phyloP scores from a whole-genome alignment of 2,329 filamentous ascomycete species.

The Leptodontidium sp. region DNA sequence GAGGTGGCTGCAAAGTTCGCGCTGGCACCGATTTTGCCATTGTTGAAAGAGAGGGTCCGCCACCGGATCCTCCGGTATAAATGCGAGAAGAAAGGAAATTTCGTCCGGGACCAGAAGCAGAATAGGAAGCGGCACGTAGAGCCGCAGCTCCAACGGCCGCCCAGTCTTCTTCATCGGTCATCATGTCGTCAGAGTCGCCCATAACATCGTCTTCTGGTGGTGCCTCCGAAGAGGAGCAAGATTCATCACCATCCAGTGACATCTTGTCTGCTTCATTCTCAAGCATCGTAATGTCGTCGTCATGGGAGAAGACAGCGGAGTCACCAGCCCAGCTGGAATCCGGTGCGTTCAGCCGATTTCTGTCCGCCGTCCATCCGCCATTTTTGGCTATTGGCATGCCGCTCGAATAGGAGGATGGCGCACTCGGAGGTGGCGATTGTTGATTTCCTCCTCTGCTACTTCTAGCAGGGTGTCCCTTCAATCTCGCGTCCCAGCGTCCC shows the following conservation, averaged over 20 bases:
- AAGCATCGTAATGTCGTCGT: constrained; percentile 72
- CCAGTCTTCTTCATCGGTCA: constrained; percentile 97
- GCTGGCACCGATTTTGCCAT: constrained; percentile 46
- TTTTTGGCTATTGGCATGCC: constrained; percentile 65
- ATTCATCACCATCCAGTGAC: constrained; percentile 81
- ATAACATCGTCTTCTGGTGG: constrained; percentile 69
- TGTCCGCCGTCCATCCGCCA: constrained; percentile 54
- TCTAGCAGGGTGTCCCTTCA: constrained; percentile 68
- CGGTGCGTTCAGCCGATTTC: constrained; percentile 58
- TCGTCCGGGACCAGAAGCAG: constrained; percentile 61
- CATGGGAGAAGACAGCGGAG: constrained; percentile 79
- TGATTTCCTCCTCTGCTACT: constrained; percentile 48
- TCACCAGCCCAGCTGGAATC: constrained; percentile 72
- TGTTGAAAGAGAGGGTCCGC: constrained; percentile 42
- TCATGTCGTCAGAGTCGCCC: constrained; percentile 83
- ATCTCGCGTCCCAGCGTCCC: constrained; percentile 92
- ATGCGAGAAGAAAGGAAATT: constrained; percentile 58
- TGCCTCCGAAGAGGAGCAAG: constrained; percentile 80
- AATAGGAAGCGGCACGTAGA: constrained; percentile 73
- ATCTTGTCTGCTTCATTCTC: constrained; percentile 94
- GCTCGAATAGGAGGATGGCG: constrained; percentile 52
- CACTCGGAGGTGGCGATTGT: constrained; percentile 53
- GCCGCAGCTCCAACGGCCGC: constrained; percentile 86
- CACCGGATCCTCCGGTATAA: constrained; percentile 54
- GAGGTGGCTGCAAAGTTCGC: constrained; percentile 39